A percentile compares a stretch with the other conserved stretches of the same genome.
Conservation (phyloP, 2,329 filamentous ascomycete species). For the Claviceps cyperi region DNA sequence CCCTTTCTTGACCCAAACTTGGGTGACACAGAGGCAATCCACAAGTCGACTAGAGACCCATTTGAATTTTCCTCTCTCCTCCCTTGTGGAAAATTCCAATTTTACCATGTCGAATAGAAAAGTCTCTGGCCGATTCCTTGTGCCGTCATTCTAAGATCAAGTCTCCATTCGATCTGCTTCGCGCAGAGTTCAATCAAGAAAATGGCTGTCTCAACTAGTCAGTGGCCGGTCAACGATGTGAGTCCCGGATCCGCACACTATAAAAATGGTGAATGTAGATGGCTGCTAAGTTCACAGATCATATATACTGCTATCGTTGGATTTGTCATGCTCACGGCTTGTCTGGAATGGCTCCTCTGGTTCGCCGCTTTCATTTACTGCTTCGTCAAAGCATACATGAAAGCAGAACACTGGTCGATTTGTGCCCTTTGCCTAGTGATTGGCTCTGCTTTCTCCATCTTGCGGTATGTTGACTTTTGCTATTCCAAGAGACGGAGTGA, state of each 20-base stretch:
- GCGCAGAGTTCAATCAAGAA: background rate
- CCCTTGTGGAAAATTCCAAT: background rate
- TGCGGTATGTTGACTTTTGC: slow-evolving; percentile 44
- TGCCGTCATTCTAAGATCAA: background rate
- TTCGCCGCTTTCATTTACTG: slow-evolving; percentile 90
- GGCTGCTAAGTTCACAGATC: slow-evolving; percentile 41
- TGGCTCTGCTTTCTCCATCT: slow-evolving; percentile 53
- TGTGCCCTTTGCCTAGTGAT: slow-evolving; percentile 64
- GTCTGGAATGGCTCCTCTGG: slow-evolving; percentile 91
- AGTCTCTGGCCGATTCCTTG: background rate
- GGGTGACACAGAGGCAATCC: background rate
- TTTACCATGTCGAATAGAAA: background rate
- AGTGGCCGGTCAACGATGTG: slow-evolving; percentile 37
- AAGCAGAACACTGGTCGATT: slow-evolving; percentile 80
- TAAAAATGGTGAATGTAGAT: background rate
- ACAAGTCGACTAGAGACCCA: background rate
- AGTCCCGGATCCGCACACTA: slow-evolving; percentile 7
- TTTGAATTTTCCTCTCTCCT: background rate
- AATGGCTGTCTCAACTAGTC: slow-evolving; percentile 24
- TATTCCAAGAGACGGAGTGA: background rate
- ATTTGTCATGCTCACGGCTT: slow-evolving; percentile 65
- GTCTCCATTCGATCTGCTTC: background rate
- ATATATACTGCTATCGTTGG: slow-evolving; percentile 73
- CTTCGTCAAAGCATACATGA: slow-evolving; percentile 71
- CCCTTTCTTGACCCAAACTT: background rate